Conservation (phyloP, 192 early-diverging fungal species). For the Umbelopsis vinacea region DNA sequence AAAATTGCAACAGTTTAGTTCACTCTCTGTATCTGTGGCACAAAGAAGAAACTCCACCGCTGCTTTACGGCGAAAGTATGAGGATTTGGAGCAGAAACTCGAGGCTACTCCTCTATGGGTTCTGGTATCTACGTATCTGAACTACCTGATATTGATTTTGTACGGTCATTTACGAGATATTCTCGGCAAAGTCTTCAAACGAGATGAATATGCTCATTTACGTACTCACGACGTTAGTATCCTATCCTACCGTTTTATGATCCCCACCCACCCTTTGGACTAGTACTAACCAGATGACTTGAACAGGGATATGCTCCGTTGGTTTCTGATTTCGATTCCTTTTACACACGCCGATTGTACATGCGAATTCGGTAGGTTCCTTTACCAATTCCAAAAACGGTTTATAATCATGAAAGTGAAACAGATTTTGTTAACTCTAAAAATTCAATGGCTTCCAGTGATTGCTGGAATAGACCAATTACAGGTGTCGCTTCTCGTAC, state of each 20-base stretch:
- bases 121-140: conserved; percentile 93
- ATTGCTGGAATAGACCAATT: conserved; percentile 94
- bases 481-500: conserved; percentile 90
- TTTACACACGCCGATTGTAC: conserved; percentile 92
- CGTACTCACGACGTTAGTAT: conserved; percentile 66
- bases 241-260: background rate
- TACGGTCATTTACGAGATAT: conserved; percentile 94
- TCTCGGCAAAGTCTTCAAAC: conserved; percentile 80
- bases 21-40: conserved; percentile 11
- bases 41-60: conserved; percentile 27
- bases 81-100: conserved; percentile 43
- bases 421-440: background rate
- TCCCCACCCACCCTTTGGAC: conserved; percentile 17
- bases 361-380: conserved; percentile 35
- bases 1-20: conserved; percentile 13
- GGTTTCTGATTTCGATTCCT: conserved; percentile 95
- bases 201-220: conserved; percentile 74
- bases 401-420: background rate
- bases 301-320: conserved; percentile 87
- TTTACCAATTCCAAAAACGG: background rate
- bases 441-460: conserved; percentile 38
- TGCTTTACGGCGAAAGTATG: conserved; percentile 26
- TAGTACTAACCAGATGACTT: background rate
- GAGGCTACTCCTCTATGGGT: conserved; percentile 82
- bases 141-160: conserved; percentile 91